phyloP scores from a whole-genome alignment of 129 eudicot genomes.

The Scalesia atractyloides region DNA sequence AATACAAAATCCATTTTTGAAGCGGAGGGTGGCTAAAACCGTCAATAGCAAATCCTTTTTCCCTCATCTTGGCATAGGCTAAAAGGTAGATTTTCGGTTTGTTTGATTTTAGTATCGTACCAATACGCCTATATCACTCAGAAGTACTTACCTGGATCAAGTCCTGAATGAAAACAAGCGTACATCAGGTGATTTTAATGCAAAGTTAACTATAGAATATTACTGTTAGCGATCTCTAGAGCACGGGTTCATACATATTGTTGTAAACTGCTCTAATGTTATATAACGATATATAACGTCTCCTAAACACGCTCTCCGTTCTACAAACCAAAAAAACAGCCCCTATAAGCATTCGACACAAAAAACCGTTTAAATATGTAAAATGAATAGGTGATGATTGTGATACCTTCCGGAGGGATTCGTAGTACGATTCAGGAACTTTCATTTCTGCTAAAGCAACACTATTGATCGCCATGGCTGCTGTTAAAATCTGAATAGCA shows the following conservation, averaged over 20 bases:
- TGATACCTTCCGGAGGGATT: slow-evolving; percentile 81
- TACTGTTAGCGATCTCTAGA: too few species aligned
- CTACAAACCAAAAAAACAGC: slow-evolving; percentile 33
- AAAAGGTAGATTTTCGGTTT: too few species aligned
- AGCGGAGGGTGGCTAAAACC: slow-evolving; percentile 55
- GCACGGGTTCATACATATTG: slow-evolving; percentile 60
- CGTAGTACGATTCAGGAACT: slow-evolving; percentile 65
- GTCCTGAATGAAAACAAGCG: too few species aligned
- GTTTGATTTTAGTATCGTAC: too few species aligned
- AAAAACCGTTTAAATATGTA: not conserved
- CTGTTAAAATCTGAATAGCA: slow-evolving; percentile 83
- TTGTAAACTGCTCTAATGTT: slow-evolving; percentile 67
- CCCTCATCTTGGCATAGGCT: slow-evolving; percentile 43
- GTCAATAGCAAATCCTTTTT: slow-evolving; percentile 45
- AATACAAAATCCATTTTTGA: slow-evolving; percentile 57
- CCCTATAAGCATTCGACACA: too few species aligned
- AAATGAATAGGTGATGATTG: slow-evolving; percentile 3
- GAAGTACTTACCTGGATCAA: too few species aligned
- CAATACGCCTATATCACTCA: too few species aligned
- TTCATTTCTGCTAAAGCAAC: slow-evolving; percentile 78
- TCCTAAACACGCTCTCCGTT: slow-evolving; percentile 67
- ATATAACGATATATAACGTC: slow-evolving; percentile 72
- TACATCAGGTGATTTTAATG: too few species aligned
- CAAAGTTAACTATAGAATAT: too few species aligned
- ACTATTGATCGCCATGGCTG: slow-evolving; percentile 86